Percentiles rank a stretch among this genome's conserved stretches.
Conservation (phyloP, 768 basidiomycete species). For the Sistotremastrum suecicum region DNA sequence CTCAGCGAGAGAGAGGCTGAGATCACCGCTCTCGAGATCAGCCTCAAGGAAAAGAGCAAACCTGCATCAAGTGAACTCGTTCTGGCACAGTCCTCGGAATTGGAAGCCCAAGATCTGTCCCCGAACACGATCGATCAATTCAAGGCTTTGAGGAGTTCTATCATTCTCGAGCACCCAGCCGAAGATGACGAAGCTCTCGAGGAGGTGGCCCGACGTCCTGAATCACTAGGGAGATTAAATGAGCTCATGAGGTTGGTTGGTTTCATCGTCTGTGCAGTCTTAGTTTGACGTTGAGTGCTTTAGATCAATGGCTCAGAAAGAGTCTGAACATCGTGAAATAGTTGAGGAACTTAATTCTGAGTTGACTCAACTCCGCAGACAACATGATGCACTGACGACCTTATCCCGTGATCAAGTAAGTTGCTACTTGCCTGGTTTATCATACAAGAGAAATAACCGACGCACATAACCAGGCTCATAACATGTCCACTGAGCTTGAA, state of each 20-base stretch:
- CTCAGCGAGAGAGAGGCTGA: slow-evolving; percentile 87
- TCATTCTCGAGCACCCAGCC: slow-evolving; percentile 32
- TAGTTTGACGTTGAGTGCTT: slow-evolving; percentile 4
- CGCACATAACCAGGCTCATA: slow-evolving; percentile 39
- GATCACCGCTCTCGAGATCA: slow-evolving; percentile 58
- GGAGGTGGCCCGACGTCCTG: slow-evolving; percentile 35
- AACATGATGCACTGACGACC: slow-evolving; percentile 69
- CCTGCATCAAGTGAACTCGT: neutral
- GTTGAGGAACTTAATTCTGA: slow-evolving; percentile 62
- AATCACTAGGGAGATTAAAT: slow-evolving; percentile 67
- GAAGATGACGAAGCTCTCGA: slow-evolving; percentile 10
- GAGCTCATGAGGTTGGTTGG: slow-evolving; percentile 78
- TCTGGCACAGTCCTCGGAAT: neutral
- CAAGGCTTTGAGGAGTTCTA: slow-evolving; percentile 53
- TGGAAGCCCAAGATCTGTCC: slow-evolving; percentile 27
- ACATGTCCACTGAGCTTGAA: slow-evolving; percentile 82
- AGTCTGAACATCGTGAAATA: slow-evolving; percentile 72
- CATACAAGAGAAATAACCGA: neutral
- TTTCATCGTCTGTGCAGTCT: neutral
- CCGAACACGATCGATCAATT: slow-evolving; percentile 64
- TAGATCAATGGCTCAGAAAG: slow-evolving; percentile 97
- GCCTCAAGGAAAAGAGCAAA: slow-evolving; percentile 26
- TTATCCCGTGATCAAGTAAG: slow-evolving; percentile 76
- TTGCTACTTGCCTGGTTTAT: slow-evolving; percentile 3
- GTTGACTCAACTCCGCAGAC: slow-evolving; percentile 53